phyloP scores from a whole-genome alignment of 2,329 filamentous ascomycete genomes.

The Cordyceps farinosa region DNA sequence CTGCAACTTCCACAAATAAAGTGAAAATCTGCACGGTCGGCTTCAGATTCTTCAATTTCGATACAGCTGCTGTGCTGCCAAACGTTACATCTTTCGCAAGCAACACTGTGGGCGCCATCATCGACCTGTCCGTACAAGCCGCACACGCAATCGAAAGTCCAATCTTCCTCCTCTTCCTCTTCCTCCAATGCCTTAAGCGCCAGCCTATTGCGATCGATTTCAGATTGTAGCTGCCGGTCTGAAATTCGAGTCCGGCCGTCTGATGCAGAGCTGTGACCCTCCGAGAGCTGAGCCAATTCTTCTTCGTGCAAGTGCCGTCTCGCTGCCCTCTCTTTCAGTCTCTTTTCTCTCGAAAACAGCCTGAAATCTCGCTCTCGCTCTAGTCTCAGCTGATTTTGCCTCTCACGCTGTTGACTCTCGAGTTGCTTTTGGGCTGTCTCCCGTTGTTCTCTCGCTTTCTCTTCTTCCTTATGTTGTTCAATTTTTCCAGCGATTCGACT shows the following conservation, averaged over 20 bases:
- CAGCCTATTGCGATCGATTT: constrained; percentile 75
- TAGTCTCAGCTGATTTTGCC: constrained; percentile 54
- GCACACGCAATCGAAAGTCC: constrained; percentile 94
- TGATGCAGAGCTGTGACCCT: constrained; percentile 62
- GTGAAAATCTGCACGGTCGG: constrained; percentile 80
- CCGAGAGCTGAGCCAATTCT: constrained; percentile 74
- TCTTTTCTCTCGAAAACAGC: constrained; percentile 78
- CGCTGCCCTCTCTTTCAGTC: constrained; percentile 79
- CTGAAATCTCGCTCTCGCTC: constrained; percentile 75
- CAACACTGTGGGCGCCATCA: constrained; percentile 88
- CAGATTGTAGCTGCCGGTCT: constrained; percentile 73
- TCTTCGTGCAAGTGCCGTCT: constrained; percentile 82
- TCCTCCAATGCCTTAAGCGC: constrained; percentile 67
- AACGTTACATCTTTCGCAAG: constrained; percentile 88
- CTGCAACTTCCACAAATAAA: constrained; percentile 81
- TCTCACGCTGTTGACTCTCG: constrained; percentile 62
- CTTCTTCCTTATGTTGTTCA: constrained; percentile 73
- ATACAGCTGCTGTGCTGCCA: constrained; percentile 98
- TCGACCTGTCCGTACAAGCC: constrained; percentile 89
- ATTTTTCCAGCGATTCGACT: constrained; percentile 80
- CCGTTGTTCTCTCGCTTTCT: constrained; percentile 67
- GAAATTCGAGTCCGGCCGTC: constrained; percentile 62
- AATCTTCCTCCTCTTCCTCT: constrained; percentile 72
- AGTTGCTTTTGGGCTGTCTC: constrained; percentile 50
- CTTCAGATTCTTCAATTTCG: constrained; percentile 71